Conservation (phyloP, 2,329 filamentous ascomycete species). For the Arthroderma sp. region DNA sequence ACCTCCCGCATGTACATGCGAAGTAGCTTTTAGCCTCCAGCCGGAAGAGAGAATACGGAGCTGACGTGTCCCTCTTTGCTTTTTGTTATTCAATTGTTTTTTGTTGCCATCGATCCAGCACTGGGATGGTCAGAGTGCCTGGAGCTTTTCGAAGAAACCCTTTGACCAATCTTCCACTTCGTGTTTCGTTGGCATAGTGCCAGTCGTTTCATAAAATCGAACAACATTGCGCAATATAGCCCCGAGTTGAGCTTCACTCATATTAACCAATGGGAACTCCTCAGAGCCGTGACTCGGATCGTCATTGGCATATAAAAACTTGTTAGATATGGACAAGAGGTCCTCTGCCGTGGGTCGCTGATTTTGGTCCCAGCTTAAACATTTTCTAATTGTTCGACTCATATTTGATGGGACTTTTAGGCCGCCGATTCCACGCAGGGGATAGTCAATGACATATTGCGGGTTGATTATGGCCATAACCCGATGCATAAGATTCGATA, state of each 20-base stretch:
- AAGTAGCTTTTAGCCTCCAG: too few relatives aligned
- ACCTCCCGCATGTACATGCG: too few relatives aligned
- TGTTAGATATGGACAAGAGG: constrained; percentile 34
- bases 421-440: constrained; percentile 18
- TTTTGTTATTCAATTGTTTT: too few relatives aligned
- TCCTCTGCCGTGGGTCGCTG: constrained; percentile 37
- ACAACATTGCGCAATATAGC: constrained; percentile 1
- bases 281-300: background rate
- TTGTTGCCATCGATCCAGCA: too few relatives aligned
- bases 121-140: background rate
- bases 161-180: background rate
- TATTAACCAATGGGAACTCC: constrained; percentile 8
- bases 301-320: constrained; percentile 37
- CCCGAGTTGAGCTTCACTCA: constrained; percentile 1
- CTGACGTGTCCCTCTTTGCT: too few relatives aligned
- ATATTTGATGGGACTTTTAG: constrained; percentile 36
- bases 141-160: background rate
- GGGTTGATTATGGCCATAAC: constrained; percentile 36
- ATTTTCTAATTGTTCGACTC: constrained; percentile 35
- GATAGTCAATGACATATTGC: constrained; percentile 21
- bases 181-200: background rate
- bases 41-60: too few relatives aligned
- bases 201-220: background rate
- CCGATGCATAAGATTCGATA: constrained; percentile 62
- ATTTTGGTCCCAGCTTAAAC: constrained; percentile 38